Conservation (phyloP, 75 land plant genomes). For the Ceratopteris richardii region DNA sequence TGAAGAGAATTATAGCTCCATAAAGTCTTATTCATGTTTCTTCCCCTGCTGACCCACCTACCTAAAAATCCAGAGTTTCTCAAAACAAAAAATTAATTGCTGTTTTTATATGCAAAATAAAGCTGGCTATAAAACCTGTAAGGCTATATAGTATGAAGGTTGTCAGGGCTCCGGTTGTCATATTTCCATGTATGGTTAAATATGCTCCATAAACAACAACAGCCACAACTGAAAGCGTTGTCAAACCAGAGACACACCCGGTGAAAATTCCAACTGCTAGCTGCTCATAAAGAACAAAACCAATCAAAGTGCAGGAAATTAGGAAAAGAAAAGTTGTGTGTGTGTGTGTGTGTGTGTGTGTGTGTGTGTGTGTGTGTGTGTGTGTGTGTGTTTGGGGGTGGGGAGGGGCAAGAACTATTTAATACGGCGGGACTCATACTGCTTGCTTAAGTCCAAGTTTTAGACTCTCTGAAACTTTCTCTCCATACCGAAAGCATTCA, state of each 20-base stretch:
- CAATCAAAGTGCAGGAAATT: background rate
- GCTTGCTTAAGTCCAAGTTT: slow-evolving; percentile 86
- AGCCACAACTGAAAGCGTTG: slow-evolving; percentile 73
- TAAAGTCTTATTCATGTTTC: no score
- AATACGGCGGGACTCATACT: no score
- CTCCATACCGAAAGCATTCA: slow-evolving; percentile 65
- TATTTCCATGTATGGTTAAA: slow-evolving; percentile 59
- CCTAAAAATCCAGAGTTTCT: no score
- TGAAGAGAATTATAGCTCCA: no score
- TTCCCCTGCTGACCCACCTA: no score
- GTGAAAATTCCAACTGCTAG: slow-evolving; percentile 65
- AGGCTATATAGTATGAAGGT: slow-evolving; percentile 96
- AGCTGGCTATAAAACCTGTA: slow-evolving; percentile 67
- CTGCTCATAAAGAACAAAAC: slow-evolving; percentile 38
- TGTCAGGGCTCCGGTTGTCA: slow-evolving; percentile 87
- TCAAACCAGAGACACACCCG: slow-evolving; percentile 84
- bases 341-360: no score
- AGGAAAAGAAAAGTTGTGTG: background rate
- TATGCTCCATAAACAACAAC: slow-evolving; percentile 94
- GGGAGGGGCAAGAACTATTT: no score
- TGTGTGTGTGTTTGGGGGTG: no score
- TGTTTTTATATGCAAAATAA: no score
- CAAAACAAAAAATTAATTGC: no score
- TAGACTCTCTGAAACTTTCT: slow-evolving; percentile 74
- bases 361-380: no score